Evolutionary conservation across 2,329 filamentous ascomycete genomes (phyloP).

Genomic region (Penicillium verrucosum): DNA sequence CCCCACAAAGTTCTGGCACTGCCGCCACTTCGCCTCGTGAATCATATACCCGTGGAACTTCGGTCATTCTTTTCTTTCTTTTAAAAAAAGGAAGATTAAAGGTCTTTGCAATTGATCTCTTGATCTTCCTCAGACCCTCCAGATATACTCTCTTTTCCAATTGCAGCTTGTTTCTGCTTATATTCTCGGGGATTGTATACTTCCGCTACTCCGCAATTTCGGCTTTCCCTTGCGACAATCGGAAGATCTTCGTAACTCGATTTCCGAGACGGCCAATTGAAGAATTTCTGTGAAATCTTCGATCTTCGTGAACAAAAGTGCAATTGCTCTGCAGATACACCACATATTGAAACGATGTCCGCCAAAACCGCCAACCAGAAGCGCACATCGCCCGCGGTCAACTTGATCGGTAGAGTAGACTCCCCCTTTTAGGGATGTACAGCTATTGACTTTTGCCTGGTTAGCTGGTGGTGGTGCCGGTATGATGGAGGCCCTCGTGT

Average conservation of each 20-base stretch:
- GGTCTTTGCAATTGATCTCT: not conserved
- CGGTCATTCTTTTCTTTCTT: not conserved
- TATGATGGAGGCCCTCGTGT: conserved; percentile 98
- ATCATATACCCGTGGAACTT: conserved; percentile 13
- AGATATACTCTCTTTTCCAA: not conserved
- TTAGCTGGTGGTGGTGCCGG: conserved; percentile 91
- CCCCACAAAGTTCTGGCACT: conserved; percentile 25
- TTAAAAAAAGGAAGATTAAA: not conserved
- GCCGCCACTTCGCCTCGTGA: conserved; percentile 26
- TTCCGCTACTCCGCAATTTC: conserved; percentile 36
- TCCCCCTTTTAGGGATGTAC: conserved; percentile 3
- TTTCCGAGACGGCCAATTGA: not conserved
- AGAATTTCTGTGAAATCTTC: not conserved
- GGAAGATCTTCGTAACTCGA: conserved; percentile 5
- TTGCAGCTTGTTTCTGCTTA: not conserved
- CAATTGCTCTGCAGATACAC: not conserved
- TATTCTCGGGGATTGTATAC: conserved; percentile 28
- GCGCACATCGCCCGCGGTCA: conserved; percentile 80
- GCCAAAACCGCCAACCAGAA: conserved; percentile 61
- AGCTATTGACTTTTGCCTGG: conserved; percentile 15
- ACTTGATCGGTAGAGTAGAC: conserved; percentile 71
- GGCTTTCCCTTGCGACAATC: conserved; percentile 24
- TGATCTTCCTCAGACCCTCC: not conserved
- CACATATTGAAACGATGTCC: conserved; percentile 49
- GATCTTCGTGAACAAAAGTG: conserved; percentile 5